Evolutionary conservation across 805 yeast genomes (phyloP).

Genomic region (Priceomyces medius): DNA sequence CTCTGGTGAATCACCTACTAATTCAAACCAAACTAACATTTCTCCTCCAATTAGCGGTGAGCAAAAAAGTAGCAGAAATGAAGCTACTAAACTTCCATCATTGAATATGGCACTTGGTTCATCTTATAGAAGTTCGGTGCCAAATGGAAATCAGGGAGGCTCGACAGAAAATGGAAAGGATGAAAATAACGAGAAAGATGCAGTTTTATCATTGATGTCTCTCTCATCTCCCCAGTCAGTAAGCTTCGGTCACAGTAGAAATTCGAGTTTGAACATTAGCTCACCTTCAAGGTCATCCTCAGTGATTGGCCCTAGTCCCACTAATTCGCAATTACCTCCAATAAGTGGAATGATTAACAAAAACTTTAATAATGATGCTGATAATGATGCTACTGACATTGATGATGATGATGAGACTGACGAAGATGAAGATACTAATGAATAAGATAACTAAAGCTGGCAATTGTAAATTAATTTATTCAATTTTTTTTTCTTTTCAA

Average conservation of each 20-base stretch:
- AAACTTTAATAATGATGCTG: conserved; percentile 11
- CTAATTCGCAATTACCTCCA: conserved; percentile 27
- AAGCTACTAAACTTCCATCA: conserved; percentile 19
- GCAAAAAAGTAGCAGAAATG: not conserved
- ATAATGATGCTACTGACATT: conserved; percentile 36
- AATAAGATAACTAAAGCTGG: too few species aligned
- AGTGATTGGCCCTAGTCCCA: conserved; percentile 9
- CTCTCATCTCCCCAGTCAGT: conserved; percentile 49
- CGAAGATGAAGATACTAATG: conserved; percentile 10
- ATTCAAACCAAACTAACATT: too few species aligned
- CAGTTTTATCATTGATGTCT: conserved; percentile 55
- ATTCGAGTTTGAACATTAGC: conserved; percentile 22
- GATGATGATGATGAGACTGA: conserved; percentile 31
- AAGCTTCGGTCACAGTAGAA: conserved; percentile 30
- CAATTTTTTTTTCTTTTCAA: too few species aligned
- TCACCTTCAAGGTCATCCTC: conserved; percentile 15
- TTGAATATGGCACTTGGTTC: conserved; percentile 24
- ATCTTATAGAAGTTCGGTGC: conserved; percentile 2
- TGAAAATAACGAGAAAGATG: conserved; percentile 49
- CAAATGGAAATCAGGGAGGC: conserved; percentile 3
- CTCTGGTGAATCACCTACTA: too few species aligned
- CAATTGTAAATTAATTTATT: too few species aligned
- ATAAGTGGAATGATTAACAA: conserved; percentile 22
- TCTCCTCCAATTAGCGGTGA: conserved; percentile 2
- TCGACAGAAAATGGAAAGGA: conserved; percentile 4